A percentile compares a stretch with the other conserved stretches of the same genome.
Conservation (phyloP, 345 rosid species). For the Noccaea caerulescens region DNA sequence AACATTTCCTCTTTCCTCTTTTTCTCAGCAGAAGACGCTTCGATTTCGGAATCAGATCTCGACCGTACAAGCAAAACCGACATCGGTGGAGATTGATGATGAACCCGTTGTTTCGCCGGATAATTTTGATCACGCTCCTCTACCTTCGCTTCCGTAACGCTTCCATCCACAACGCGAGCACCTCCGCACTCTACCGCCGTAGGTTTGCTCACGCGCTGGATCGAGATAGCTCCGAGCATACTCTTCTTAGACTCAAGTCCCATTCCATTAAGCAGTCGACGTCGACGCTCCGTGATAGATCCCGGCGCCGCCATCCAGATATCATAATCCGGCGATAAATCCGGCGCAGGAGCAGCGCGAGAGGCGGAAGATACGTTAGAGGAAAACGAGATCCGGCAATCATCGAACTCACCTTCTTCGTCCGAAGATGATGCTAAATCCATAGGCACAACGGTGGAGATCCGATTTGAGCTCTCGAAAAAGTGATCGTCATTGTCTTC, state of each 20-base stretch:
- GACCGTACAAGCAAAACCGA: slow-evolving; percentile 63
- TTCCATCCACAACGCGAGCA: slow-evolving; percentile 1
- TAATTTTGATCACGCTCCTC: slow-evolving; percentile 11
- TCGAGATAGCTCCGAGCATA: slow-evolving; percentile 46
- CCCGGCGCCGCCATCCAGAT: slow-evolving; percentile 93
- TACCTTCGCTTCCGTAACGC: slow-evolving; percentile 23
- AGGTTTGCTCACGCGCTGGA: slow-evolving; percentile 38
- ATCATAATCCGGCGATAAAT: slow-evolving; percentile 62
- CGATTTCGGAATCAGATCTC: slow-evolving; percentile 75
- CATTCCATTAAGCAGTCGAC: slow-evolving; percentile 76
- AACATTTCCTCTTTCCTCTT: slow-evolving; percentile 69
- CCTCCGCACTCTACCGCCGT: background rate
- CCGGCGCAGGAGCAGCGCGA: slow-evolving; percentile 35
- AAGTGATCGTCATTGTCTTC: slow-evolving; percentile 72
- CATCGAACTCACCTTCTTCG: slow-evolving; percentile 71
- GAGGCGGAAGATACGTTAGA: slow-evolving; percentile 49
- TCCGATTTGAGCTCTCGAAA: slow-evolving; percentile 62
- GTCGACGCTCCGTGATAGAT: slow-evolving; percentile 72
- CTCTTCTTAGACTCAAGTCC: slow-evolving; percentile 58
- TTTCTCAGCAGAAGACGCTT: slow-evolving; percentile 49
- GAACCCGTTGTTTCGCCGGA: slow-evolving; percentile 22
- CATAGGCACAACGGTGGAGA: slow-evolving; percentile 53
- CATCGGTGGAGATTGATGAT: slow-evolving; percentile 33
- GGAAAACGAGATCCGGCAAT: slow-evolving; percentile 68
- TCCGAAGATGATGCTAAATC: slow-evolving; percentile 73